Evolutionary conservation across 306 rosid genomes (phyloP).

Genomic region (Oxytropis ochrocephala): DNA sequence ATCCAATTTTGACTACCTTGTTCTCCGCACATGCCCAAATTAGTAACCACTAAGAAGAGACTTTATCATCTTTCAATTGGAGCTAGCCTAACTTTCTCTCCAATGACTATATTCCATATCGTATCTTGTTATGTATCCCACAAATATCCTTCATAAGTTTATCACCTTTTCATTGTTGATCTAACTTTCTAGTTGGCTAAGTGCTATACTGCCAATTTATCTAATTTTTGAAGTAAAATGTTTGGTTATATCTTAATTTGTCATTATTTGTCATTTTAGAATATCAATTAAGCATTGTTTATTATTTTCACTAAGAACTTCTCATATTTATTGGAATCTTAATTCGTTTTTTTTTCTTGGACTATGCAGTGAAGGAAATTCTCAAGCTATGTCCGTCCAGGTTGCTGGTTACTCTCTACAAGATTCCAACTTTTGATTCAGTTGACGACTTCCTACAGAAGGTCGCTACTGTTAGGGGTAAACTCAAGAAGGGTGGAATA

Average conservation of each 20-base stretch:
- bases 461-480: constrained; percentile 87
- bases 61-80: too few species aligned
- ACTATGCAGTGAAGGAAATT: constrained; percentile 80
- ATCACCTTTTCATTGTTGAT: too few species aligned
- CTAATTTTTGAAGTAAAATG: not conserved
- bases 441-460: constrained; percentile 81
- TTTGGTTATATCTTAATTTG: not conserved
- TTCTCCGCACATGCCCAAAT: too few species aligned
- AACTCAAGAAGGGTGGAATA: constrained; percentile 85
- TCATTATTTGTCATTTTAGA: too few species aligned
- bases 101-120: too few species aligned
- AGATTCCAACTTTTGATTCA: constrained; percentile 69
- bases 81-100: too few species aligned
- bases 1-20: too few species aligned
- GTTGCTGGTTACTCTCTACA: constrained; percentile 63
- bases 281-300: too few species aligned
- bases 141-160: too few species aligned
- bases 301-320: too few species aligned
- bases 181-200: not conserved
- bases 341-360: not conserved
- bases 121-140: too few species aligned
- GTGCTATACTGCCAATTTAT: not conserved
- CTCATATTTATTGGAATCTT: not conserved
- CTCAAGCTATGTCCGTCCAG: constrained; percentile 73
- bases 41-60: too few species aligned